Evolutionary conservation across 2,329 filamentous ascomycete genomes (phyloP).

Genomic region (Fusarium euwallaceae): DNA sequence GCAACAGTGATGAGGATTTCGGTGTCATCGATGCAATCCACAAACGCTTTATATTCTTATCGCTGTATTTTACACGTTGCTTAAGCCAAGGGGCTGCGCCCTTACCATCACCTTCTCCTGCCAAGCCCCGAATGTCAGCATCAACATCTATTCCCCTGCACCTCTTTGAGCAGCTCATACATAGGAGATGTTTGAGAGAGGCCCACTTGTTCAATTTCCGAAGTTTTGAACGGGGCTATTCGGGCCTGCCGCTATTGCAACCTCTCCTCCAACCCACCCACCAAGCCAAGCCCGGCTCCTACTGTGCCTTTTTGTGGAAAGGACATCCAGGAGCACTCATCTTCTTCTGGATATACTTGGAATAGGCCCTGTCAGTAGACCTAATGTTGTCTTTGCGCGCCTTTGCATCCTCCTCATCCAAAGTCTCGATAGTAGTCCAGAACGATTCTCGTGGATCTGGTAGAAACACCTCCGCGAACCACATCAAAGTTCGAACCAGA

Average conservation of each 20-base stretch:
- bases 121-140: neutral
- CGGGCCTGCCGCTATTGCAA: neutral
- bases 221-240: too few species aligned
- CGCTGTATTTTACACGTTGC: neutral
- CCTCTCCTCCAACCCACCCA: neutral
- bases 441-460: conserved; percentile 7
- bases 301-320: conserved; percentile 1
- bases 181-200: neutral
- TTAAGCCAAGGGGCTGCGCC: neutral
- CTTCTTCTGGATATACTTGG: neutral
- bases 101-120: neutral
- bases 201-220: neutral
- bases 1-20: neutral
- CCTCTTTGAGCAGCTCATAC: neutral
- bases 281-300: neutral
- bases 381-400: neutral
- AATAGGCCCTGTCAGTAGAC: neutral
- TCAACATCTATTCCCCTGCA: neutral
- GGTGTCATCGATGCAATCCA: neutral
- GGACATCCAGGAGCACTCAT: conserved; percentile 8
- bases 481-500: conserved; percentile 9
- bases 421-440: neutral
- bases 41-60: neutral
- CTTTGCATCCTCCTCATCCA: neutral
- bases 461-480: conserved; percentile 6